Evolutionary conservation across 345 rosid species (phyloP).

Genomic region (Laguncularia racemosa): DNA sequence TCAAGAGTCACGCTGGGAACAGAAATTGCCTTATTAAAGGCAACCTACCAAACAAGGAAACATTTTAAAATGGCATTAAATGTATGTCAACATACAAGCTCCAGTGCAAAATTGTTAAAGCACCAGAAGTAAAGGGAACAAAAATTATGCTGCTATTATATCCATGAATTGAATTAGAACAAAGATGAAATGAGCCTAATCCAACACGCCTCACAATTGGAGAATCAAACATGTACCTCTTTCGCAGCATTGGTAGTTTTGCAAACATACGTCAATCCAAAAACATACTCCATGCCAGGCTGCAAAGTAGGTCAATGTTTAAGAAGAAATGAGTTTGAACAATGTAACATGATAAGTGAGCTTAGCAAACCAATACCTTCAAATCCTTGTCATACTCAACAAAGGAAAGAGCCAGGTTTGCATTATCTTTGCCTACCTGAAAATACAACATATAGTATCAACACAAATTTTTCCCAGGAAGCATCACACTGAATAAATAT

Average conservation of each 20-base stretch:
- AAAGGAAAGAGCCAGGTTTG: conserved; percentile 85
- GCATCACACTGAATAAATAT: not conserved
- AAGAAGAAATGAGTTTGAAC: conserved; percentile 5
- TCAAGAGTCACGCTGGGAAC: conserved; percentile 90
- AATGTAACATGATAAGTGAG: conserved; percentile 7
- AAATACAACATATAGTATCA: conserved; percentile 10
- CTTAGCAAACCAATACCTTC: conserved; percentile 37
- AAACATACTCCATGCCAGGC: conserved; percentile 90
- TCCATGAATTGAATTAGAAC: not conserved
- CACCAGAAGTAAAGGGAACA: not conserved
- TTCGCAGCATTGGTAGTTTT: conserved; percentile 75
- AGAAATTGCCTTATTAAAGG: conserved; percentile 59
- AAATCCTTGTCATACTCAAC: conserved; percentile 72
- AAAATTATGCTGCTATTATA: not conserved
- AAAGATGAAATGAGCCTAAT: not conserved
- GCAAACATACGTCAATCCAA: conserved; percentile 96
- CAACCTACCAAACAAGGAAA: conserved; percentile 45
- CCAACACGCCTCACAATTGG: conserved; percentile 1
- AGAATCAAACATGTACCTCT: conserved; percentile 44
- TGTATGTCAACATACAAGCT: not conserved
- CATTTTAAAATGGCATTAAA: not conserved
- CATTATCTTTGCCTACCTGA: conserved; percentile 92
- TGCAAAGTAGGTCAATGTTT: conserved; percentile 31
- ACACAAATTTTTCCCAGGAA: not conserved
- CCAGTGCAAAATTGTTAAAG: not conserved